A percentile compares a stretch with the other conserved stretches of the same genome.
Evolutionary conservation across 2,329 filamentous ascomycete species (phyloP).

Genomic region (Mycosphaerella arachidis): DNA sequence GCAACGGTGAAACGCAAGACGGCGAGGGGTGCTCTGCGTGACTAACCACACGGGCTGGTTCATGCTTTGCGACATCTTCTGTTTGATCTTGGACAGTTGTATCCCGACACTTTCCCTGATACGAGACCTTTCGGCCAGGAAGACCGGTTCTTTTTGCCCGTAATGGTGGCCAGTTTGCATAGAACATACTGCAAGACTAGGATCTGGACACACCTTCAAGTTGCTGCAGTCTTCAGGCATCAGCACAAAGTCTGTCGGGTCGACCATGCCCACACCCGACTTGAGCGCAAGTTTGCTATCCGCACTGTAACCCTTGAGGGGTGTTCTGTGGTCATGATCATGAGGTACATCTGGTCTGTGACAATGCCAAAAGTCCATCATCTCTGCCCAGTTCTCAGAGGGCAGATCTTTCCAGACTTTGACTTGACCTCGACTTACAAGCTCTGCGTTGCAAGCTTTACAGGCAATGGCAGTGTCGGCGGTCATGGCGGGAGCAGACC

Average conservation of each 20-base stretch:
- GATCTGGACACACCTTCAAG: constrained; percentile 39
- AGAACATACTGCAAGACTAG: not conserved
- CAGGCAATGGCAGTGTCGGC: constrained; percentile 27
- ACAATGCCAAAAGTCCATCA: constrained; percentile 99
- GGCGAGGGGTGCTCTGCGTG: constrained; percentile 17
- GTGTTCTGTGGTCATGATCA: constrained; percentile 38
- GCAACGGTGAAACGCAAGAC: constrained; percentile 31
- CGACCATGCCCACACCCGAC: constrained; percentile 68
- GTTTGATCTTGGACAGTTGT: constrained; percentile 33
- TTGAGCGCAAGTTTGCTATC: constrained; percentile 67
- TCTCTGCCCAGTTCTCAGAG: constrained; percentile 96
- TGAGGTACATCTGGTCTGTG: constrained; percentile 74
- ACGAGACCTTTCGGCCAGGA: constrained; percentile 30
- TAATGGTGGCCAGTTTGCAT: not conserved
- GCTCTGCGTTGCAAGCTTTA: constrained; percentile 21
- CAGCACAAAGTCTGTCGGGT: constrained; percentile 72
- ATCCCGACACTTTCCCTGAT: constrained; percentile 32
- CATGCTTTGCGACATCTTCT: constrained; percentile 15
- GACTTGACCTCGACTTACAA: constrained; percentile 35
- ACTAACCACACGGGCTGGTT: constrained; percentile 26
- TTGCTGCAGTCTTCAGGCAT: constrained; percentile 59
- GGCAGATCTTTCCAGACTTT: constrained; percentile 83
- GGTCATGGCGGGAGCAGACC: constrained; percentile 38
- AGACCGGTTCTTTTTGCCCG: constrained; percentile 36
- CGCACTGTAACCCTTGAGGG: constrained; percentile 73